Base-by-base conservation (phyloP, 176 grass and related monocot genomes). In the Hyparrhenia diplandra region DNA sequence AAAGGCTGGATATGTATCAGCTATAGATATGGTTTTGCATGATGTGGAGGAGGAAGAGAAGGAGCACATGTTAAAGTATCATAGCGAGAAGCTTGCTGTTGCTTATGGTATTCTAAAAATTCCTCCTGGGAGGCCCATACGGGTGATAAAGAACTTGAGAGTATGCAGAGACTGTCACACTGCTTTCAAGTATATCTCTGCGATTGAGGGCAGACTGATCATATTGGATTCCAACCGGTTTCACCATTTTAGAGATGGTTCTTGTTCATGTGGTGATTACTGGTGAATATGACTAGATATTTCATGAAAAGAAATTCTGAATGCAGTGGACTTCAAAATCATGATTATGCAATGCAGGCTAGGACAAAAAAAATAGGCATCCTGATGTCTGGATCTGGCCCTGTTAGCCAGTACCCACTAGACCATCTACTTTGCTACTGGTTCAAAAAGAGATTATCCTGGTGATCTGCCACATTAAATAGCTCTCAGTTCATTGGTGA, bases 11-110 rank as follows among this genome's bases (percentile, higher is more conserved):
- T 93, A 89, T 95, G 71, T 90, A 66, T 99, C 96, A 20, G 79
- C 88, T 80, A 93, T 87, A 75, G 90, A 93, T 39, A 95, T 91
- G 79, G 87, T 95, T 81, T 91, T 99, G 87, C 96, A 93, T 93
- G 96, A 99, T 75, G 88, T 95, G 72, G 92, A 95, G 69, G 96
- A 99, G 68, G 96, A 99, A 86, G 96, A 99, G 80, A 99, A 99
- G 68, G 92, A 91, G 20, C 76, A 99, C 74, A 88, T 95, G 88
- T 87, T 99, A 37, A 93, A 91, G 42, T 99, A 93, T 68, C 96
- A 95, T 62, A 99, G 92, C 5, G 92, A 99, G 73, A 99, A 91
- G 87, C 77, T 99, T 64, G 96, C 90, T 45, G 90, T 90, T 67
- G 92, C 92, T 82, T 99, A 95, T 75, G 96, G 96, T 45, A 93